These are phyloP conservation scores for Ophiocordyceps australis DNA, from an alignment of 2,329 filamentous ascomycete species.

Conservation along the genomic window DNA sequence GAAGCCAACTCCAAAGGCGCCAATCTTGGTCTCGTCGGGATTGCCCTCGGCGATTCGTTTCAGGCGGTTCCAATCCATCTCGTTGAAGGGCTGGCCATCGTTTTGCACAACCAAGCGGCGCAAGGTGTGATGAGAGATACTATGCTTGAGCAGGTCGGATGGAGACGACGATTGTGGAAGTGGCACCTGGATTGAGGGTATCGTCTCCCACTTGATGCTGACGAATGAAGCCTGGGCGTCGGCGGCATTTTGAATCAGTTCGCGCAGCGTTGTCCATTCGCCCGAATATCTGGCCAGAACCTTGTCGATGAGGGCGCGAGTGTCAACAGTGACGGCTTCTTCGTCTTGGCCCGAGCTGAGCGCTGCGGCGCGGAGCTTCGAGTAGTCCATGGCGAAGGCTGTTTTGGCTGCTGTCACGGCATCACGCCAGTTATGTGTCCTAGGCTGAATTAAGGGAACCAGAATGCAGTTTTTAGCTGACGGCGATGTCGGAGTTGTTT, in stretches of 20 bases:
- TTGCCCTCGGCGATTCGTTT: conserved; percentile 99
- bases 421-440: too few species aligned
- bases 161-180: conserved; percentile 45
- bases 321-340: conserved; percentile 96
- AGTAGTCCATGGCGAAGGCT: conserved; percentile 45
- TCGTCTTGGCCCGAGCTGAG: conserved; percentile 77
- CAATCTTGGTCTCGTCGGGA: conserved; percentile 97
- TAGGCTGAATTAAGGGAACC: too few species aligned
- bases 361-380: conserved; percentile 68
- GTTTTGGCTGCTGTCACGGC: too few species aligned
- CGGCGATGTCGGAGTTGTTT: too few species aligned
- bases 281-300: conserved; percentile 91
- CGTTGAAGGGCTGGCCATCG: conserved; percentile 71
- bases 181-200: conserved; percentile 64
- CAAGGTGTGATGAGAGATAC: conserved; percentile 69
- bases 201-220: conserved; percentile 79
- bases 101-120: conserved; percentile 82
- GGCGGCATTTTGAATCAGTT: conserved; percentile 96
- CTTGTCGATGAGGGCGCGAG: conserved; percentile 90
- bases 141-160: conserved; percentile 64
- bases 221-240: conserved; percentile 86
- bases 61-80: conserved; percentile 81
- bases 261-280: conserved; percentile 79
- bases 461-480: too few species aligned
- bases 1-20: conserved; percentile 94